Evolutionary conservation across 768 basidiomycete species (phyloP), one percentile per base, ranked within the genome.

Genomic region (Trametes coccinea): DNA sequence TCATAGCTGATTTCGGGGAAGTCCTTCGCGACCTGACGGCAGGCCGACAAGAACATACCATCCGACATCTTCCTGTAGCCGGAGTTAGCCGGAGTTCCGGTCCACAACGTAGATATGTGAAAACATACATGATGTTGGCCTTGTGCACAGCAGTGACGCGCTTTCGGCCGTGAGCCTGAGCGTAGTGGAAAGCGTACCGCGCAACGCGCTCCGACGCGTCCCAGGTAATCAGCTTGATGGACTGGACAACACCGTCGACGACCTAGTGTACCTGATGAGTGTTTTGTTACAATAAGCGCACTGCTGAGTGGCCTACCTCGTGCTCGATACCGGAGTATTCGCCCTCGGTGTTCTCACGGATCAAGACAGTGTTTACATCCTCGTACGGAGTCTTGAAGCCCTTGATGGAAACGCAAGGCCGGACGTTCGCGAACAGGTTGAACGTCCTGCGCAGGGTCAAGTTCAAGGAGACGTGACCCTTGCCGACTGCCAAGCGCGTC

Each of bases 311-410:
- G 56, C 77, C 10, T 61, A 94, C 95, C 86, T 98, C 95, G 75
- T 99, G 97, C 77, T 99, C 97, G 68, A 99, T 98, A 68, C 97
- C 97, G 61, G 95, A 98, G 78, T 99, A 99, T 76, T 99, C 97
- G 75, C 97, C 97, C 77, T 99, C 97, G 8, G 97, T 99, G 77
- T 99, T 99, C 80, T 99, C 97, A 72, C 97, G 93, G 74, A 99
- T 99, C 67, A 99, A 80, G 54, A 98, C 95, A 29, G 93, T 95
- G 81, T 99, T 91, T 66, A 99, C 97, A 70, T 98, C 90, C 74
- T 98, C 95, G 71, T 99, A 98, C 2, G 96, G 91, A 0, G 97
- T 99, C 80, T 97, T 97, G 83, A 89, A 98, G 31, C 97, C 97
- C 75, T 93, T 79, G 76, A 99, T 93, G 31, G 95, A 98, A 31